Percentiles rank a stretch among this genome's conserved stretches.
Evolutionary conservation across 805 yeast genomes (phyloP).

Genomic region (Candida khao-thaluensis): DNA sequence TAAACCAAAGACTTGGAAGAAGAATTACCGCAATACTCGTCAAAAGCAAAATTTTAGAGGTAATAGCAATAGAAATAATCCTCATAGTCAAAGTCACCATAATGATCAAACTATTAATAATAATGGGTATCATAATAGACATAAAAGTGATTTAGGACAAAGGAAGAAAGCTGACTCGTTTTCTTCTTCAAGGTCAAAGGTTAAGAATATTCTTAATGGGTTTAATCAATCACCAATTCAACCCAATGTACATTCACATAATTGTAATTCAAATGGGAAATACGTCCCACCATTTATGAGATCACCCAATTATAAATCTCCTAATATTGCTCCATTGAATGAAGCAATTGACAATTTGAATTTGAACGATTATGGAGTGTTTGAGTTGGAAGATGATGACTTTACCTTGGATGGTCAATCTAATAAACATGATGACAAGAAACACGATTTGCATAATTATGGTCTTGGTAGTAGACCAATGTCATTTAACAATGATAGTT

Average conservation of each 20-base stretch:
- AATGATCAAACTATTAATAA: not conserved
- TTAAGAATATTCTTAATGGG: slow-evolving; percentile 6
- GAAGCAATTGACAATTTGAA: slow-evolving; percentile 37
- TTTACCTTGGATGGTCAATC: slow-evolving; percentile 18
- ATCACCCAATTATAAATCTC: slow-evolving; percentile 37
- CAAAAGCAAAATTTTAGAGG: slow-evolving; percentile 6
- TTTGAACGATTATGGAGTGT: slow-evolving; percentile 34
- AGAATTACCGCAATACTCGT: slow-evolving; percentile 14
- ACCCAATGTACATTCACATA: not conserved
- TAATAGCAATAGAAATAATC: slow-evolving; percentile 2
- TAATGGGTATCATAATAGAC: slow-evolving; percentile 10
- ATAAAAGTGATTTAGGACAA: slow-evolving; percentile 13
- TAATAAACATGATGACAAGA: slow-evolving; percentile 9
- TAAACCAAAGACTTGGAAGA: slow-evolving; percentile 18
- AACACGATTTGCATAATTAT: slow-evolving; percentile 4
- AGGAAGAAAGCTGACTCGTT: slow-evolving; percentile 24
- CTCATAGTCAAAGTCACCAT: slow-evolving; percentile 7
- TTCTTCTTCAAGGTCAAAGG: slow-evolving; percentile 19
- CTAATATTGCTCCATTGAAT: slow-evolving; percentile 30
- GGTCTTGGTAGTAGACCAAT: slow-evolving; percentile 13
- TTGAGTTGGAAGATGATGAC: slow-evolving; percentile 45
- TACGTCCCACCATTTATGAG: slow-evolving; percentile 44
- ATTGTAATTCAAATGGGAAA: slow-evolving; percentile 25
- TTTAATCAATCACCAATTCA: slow-evolving; percentile 1
- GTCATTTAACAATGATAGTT: slow-evolving; percentile 14